These are phyloP conservation scores for Aegilops tauschii DNA, from an alignment of 176 grass and related monocot species.

Conservation along the genomic window DNA sequence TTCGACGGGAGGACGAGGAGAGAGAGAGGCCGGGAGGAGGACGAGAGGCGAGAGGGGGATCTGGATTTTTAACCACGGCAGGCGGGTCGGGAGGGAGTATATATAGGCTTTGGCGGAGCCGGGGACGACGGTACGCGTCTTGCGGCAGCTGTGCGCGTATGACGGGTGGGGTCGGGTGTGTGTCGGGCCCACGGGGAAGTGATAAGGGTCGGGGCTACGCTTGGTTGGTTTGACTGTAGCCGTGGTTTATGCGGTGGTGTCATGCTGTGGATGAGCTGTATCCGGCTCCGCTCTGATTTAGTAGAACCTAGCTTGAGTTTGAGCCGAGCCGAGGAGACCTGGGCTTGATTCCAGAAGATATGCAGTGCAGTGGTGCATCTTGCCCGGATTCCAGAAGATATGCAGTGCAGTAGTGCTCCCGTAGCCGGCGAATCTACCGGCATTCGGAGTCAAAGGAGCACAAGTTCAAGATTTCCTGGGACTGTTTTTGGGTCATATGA, in stretches of 20 bases:
- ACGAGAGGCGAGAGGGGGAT: not conserved
- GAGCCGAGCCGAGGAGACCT: not conserved
- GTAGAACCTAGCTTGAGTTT: not conserved
- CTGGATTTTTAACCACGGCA: not conserved
- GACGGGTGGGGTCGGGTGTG: not conserved
- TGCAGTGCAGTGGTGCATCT: too few relatives aligned
- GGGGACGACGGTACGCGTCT: not conserved
- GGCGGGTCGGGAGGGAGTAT: not conserved
- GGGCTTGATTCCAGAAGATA: not conserved
- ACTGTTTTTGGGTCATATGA: too few relatives aligned
- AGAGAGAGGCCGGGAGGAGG: not conserved
- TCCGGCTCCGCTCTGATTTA: not conserved
- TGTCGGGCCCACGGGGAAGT: not conserved
- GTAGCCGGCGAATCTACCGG: too few relatives aligned
- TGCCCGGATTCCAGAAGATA: too few relatives aligned
- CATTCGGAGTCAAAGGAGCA: too few relatives aligned
- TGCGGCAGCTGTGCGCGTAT: accelerated
- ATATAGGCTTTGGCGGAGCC: slow-evolving; percentile 25
- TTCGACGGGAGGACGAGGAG: not conserved
- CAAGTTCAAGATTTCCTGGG: too few relatives aligned
- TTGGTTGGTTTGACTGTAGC: not conserved
- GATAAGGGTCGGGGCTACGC: not conserved
- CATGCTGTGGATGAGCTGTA: not conserved
- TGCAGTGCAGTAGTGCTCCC: too few relatives aligned
- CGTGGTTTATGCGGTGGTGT: slow-evolving; percentile 26